Percentiles rank a stretch among this genome's conserved stretches.
These are phyloP conservation scores for Saposhnikovia divaricata DNA, from an alignment of 129 eudicot species.

Conservation along the genomic window DNA sequence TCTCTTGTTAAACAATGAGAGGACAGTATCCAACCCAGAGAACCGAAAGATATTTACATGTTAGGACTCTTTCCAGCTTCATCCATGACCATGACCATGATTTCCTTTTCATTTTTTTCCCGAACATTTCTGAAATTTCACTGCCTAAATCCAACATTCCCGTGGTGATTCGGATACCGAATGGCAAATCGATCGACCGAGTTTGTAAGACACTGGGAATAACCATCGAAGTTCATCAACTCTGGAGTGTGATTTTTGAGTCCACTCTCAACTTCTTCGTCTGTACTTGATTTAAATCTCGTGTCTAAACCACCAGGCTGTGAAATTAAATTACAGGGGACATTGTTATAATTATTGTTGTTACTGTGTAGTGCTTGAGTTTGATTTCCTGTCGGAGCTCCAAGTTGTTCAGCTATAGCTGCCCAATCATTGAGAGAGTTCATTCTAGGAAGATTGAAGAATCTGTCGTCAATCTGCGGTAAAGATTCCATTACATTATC, in stretches of 20 bases:
- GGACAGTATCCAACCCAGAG: neutral
- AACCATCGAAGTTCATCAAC: slow-evolving; percentile 23
- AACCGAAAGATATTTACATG: neutral
- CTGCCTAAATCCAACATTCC: slow-evolving; percentile 32
- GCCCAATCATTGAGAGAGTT: slow-evolving; percentile 71
- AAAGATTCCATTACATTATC: slow-evolving; percentile 71
- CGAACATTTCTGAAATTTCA: slow-evolving; percentile 5
- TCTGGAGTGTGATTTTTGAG: slow-evolving; percentile 30
- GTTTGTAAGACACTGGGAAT: slow-evolving; percentile 17
- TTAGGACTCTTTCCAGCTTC: neutral
- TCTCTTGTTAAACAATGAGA: neutral
- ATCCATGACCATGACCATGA: slow-evolving; percentile 12
- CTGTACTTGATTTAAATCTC: slow-evolving; percentile 23
- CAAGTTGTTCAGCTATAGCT: slow-evolving; percentile 47
- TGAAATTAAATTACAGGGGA: slow-evolving; percentile 21
- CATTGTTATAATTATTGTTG: slow-evolving; percentile 23
- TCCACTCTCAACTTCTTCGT: slow-evolving; percentile 82
- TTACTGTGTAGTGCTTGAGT: slow-evolving; percentile 4
- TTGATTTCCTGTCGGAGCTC: slow-evolving; percentile 29
- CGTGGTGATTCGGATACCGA: slow-evolving; percentile 44
- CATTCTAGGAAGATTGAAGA: slow-evolving; percentile 44
- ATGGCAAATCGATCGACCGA: slow-evolving; percentile 59
- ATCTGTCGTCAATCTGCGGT: slow-evolving; percentile 53
- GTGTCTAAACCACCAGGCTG: neutral
- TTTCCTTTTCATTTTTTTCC: slow-evolving; percentile 12